Base-by-base conservation (phyloP, 2,329 filamentous ascomycete genomes). In the Apiospora hydei region DNA sequence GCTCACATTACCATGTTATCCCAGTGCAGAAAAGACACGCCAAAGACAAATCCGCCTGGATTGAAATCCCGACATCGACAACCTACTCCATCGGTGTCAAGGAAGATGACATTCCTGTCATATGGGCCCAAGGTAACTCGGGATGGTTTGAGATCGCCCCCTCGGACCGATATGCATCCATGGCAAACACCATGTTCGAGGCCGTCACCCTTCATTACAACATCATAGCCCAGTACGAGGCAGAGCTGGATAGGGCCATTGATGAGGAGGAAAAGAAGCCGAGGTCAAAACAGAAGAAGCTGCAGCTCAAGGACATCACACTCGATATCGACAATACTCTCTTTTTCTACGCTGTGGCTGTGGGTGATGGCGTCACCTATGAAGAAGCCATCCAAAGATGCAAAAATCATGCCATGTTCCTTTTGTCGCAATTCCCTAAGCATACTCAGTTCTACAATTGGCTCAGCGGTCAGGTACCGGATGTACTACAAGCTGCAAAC, bases 121-220 rank as follows among this genome's bases (percentile, higher is more conserved):
- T 93, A 43, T 94, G 92, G 92, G 90, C 91, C 0, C 84, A 86
- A 43, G 90, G 90, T 49, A 80, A 84, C 70, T 87, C 90, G 16
- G 92, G 91, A 64, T 94, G 92, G 91, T 94, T 90, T 78, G 88
- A 91, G 77, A 86, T 94, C 57, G 84, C 84, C 44, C 91, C 93
- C 1, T 83, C 88, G n/a, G 77, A 83, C 13, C 80, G 82, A 2
- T 95, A 93, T 79, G 81, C 83, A 69, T 76, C 81, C 7, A 88
- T 89, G 41, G 91, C 88, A 80, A 81, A 86, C 43, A 84, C 86
- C 67, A 92, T 93, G 85, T 85, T 87, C 69, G 86, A 92, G 78
- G 91, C 89, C 1, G 88, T 93, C 16, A 84, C 86, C 11, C 81
- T 93, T 26, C 88, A 94, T 75, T 93, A 93, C 78, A 87, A 86